Evolutionary conservation across 345 rosid species (phyloP).

Genomic region (Cochlearia excelsa): DNA sequence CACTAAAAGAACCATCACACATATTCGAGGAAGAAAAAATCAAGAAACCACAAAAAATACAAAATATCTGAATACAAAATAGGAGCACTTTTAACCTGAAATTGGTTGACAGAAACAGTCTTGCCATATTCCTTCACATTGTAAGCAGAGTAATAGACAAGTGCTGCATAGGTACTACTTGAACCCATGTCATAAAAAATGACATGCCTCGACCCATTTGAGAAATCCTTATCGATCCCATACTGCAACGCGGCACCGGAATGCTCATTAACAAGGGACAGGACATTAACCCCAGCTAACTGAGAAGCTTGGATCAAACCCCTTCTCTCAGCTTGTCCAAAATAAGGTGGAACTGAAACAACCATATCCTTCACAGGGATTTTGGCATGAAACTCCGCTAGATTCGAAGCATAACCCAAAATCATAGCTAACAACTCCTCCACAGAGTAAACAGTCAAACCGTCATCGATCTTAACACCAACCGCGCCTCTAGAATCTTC

Average conservation of each 20-base stretch:
- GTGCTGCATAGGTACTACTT: conserved; percentile 80
- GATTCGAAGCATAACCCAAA: conserved; percentile 55
- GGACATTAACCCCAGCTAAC: conserved; percentile 88
- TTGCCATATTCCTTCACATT: conserved; percentile 82
- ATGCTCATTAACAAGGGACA: conserved; percentile 76
- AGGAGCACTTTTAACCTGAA: conserved; percentile 57
- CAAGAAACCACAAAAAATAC: conserved; percentile 3
- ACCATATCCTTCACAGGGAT: conserved; percentile 66
- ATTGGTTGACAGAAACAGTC: conserved; percentile 82
- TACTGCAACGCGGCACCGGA: conserved; percentile 98
- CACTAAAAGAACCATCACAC: background rate
- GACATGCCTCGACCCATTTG: conserved; percentile 83
- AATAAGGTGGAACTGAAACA: conserved; percentile 82
- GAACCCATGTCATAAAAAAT: conserved; percentile 97
- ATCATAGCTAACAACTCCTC: conserved; percentile 97
- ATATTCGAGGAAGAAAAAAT: conserved; percentile 5
- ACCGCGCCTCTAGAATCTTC: conserved; percentile 81
- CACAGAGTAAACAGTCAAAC: conserved; percentile 46
- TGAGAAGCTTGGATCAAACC: conserved; percentile 86
- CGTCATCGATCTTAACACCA: conserved; percentile 56
- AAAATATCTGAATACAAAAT: background rate
- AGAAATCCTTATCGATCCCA: conserved; percentile 93
- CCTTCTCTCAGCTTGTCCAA: conserved; percentile 92
- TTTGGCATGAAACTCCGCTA: conserved; percentile 86
- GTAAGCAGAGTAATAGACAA: conserved; percentile 86